phyloP scores from a whole-genome alignment of 306 rosid genomes.

The Rubus idaeus region DNA sequence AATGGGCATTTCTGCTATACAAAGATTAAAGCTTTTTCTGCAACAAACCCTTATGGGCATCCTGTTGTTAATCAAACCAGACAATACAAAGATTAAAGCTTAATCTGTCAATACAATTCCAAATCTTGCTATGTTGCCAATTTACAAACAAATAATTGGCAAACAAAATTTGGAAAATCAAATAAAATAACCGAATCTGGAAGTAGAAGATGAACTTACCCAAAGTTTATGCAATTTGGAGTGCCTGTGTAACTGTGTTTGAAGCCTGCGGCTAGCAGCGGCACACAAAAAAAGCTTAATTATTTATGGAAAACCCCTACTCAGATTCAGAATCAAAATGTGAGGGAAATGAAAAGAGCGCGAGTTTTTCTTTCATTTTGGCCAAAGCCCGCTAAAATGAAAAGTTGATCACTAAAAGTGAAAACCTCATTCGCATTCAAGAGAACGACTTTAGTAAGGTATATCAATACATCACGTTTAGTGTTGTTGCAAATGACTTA shows the following conservation, averaged over 20 bases:
- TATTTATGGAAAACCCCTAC: background rate
- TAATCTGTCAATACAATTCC: background rate
- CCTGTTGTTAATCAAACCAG: too few relatives aligned
- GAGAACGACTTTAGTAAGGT: too few relatives aligned
- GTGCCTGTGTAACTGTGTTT: background rate
- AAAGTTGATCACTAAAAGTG: background rate
- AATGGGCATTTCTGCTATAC: background rate
- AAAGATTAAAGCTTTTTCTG: background rate
- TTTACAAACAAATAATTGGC: background rate
- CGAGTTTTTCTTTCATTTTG: background rate
- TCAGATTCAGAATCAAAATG: background rate
- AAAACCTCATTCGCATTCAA: too few relatives aligned
- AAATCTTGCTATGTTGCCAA: background rate
- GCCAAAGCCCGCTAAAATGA: background rate
- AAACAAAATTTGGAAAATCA: background rate
- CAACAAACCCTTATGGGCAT: too few relatives aligned
- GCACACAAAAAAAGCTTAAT: background rate
- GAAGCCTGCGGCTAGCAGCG: background rate
- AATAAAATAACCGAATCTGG: background rate
- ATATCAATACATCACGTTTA: too few relatives aligned
- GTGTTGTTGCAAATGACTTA: too few relatives aligned
- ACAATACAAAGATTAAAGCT: background rate
- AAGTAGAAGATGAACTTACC: background rate
- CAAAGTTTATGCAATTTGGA: background rate
- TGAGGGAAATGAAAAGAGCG: background rate